Percentiles rank a stretch among this genome's conserved stretches.
These are phyloP conservation scores for Apiosordaria backusii DNA, from an alignment of 495 filamentous ascomycete species.

Conservation along the genomic window DNA sequence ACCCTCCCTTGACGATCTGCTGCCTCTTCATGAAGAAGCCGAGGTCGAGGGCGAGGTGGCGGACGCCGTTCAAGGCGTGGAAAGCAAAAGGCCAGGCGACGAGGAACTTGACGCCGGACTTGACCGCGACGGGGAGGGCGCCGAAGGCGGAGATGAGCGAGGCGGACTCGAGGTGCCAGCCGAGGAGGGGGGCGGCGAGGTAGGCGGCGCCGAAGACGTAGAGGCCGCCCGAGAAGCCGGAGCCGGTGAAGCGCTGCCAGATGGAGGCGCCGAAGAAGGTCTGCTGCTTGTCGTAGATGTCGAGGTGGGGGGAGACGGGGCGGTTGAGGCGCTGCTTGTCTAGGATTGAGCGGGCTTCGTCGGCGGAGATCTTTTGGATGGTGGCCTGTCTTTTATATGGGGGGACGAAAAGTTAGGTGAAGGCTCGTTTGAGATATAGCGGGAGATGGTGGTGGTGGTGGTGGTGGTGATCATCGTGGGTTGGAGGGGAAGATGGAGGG, in stretches of 20 bases:
- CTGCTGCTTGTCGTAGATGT: slow-evolving; percentile 84
- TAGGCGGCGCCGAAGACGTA: slow-evolving; percentile 86
- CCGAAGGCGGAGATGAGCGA: slow-evolving; percentile 75
- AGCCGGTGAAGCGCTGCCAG: slow-evolving; percentile 79
- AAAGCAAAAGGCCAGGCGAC: slow-evolving; percentile 82
- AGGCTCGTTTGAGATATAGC: neutral
- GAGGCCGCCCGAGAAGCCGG: slow-evolving; percentile 64
- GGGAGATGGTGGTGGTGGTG: neutral
- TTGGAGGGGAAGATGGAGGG: neutral
- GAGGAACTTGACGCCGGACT: slow-evolving; percentile 67
- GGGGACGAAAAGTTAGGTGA: neutral
- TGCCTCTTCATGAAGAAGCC: slow-evolving; percentile 64
- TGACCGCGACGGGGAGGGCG: slow-evolving; percentile 62
- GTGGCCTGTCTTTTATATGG: slow-evolving; percentile 43
- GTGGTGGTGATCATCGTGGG: neutral
- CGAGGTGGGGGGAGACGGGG: slow-evolving; percentile 82
- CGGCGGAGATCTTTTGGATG: slow-evolving; percentile 55
- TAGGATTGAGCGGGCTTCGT: slow-evolving; percentile 68
- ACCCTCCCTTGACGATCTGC: slow-evolving; percentile 70
- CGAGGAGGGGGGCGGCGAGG: slow-evolving; percentile 73
- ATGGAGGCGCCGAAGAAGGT: slow-evolving; percentile 69
- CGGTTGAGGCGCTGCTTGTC: slow-evolving; percentile 77
- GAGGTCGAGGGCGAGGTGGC: slow-evolving; percentile 85
- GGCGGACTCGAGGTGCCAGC: slow-evolving; percentile 80
- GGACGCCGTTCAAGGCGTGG: slow-evolving; percentile 82